Conservation (phyloP, 2,329 filamentous ascomycete genomes). For the Colletotrichum filicis region DNA sequence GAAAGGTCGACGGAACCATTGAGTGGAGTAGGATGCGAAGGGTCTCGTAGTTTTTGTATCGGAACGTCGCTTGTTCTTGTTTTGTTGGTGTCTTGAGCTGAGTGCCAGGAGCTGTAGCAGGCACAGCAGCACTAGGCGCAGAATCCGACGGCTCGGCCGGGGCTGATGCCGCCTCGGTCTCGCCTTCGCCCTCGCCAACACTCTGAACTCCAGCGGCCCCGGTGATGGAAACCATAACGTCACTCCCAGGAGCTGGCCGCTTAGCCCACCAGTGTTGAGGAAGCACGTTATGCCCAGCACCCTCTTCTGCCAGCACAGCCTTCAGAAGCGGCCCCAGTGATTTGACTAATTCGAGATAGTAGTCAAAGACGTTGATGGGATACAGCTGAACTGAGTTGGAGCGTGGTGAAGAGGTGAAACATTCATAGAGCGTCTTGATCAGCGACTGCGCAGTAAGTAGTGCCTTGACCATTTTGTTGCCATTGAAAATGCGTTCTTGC, state of each 20-base stretch:
- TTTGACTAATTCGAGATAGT: conserved; percentile 79
- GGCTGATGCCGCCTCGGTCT: conserved; percentile 44
- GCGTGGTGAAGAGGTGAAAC: conserved; percentile 77
- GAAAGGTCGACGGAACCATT: conserved; percentile 82
- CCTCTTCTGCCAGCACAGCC: conserved; percentile 86
- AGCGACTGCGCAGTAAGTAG: conserved; percentile 82
- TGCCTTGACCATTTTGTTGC: conserved; percentile 83
- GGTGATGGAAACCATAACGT: conserved; percentile 17
- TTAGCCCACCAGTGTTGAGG: conserved; percentile 71
- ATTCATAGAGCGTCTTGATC: conserved; percentile 78
- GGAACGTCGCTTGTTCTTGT: conserved; percentile 54
- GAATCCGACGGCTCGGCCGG: conserved; percentile 45
- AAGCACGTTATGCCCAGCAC: conserved; percentile 77
- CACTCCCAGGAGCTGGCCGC: conserved; percentile 27
- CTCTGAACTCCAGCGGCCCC: conserved; percentile 4
- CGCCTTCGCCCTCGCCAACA: conserved; percentile 39
- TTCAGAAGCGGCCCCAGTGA: conserved; percentile 82
- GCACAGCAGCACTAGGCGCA: conserved; percentile 40
- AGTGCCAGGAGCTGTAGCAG: conserved; percentile 31
- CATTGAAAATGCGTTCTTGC: conserved; percentile 62
- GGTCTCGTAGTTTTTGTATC: conserved; percentile 80
- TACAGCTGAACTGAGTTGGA: conserved; percentile 74
- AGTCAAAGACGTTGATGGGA: conserved; percentile 84
- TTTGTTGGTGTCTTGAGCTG: conserved; percentile 53
- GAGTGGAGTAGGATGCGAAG: conserved; percentile 82